phyloP scores from a whole-genome alignment of 257 asterid genomes.

The Solanum chaucha region DNA sequence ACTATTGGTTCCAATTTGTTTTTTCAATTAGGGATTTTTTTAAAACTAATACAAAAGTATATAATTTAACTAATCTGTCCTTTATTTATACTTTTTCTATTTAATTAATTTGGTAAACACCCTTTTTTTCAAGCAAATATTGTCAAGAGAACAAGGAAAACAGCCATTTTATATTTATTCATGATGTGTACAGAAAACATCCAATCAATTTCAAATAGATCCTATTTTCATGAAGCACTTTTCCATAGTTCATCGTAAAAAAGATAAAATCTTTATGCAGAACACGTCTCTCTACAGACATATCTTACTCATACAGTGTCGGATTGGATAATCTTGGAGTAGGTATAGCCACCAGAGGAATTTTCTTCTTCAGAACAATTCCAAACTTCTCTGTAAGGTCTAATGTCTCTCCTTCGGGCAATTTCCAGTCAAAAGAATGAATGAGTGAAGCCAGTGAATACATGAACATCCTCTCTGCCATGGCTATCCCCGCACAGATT shows the following conservation, averaged over 20 bases:
- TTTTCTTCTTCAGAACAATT: conserved; percentile 43
- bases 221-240: neutral
- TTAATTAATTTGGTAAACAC: too few species aligned
- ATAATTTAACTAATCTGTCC: too few species aligned
- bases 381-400: conserved; percentile 56
- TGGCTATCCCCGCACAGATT: conserved; percentile 46
- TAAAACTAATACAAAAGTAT: too few species aligned
- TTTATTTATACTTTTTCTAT: too few species aligned
- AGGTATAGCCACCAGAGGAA: conserved; percentile 48
- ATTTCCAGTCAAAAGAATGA: conserved; percentile 52
- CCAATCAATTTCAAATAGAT: neutral
- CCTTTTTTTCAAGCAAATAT: neutral
- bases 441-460: conserved; percentile 45
- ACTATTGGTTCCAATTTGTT: neutral
- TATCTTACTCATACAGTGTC: conserved; percentile 18
- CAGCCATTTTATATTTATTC: neutral
- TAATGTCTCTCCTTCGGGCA: conserved; percentile 22
- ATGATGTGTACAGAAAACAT: neutral
- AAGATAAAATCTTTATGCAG: neutral
- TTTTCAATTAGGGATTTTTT: neutral
- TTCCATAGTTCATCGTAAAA: neutral
- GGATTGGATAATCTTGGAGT: conserved; percentile 34
- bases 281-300: neutral
- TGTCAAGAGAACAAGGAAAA: neutral
- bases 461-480: conserved; percentile 66